Evolutionary conservation across 768 basidiomycete species (phyloP).

Genomic region (Crucibulum laeve): DNA sequence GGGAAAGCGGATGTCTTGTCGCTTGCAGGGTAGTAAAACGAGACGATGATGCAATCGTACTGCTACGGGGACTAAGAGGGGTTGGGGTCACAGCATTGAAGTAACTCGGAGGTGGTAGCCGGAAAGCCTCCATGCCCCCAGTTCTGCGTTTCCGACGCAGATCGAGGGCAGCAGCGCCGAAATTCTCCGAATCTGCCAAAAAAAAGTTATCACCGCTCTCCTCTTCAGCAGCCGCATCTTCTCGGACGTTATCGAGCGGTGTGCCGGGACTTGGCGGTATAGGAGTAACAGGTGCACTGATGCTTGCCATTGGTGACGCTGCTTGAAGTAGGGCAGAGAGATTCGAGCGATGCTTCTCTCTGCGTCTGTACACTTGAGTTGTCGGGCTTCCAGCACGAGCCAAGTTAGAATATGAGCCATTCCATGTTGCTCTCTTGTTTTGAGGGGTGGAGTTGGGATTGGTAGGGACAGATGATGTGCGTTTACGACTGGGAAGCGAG

Average conservation of each 20-base stretch:
- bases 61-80: slow-evolving; percentile 25
- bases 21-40: slow-evolving; percentile 60
- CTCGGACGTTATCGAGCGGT: slow-evolving; percentile 13
- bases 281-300: slow-evolving; percentile 25
- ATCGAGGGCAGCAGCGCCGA: slow-evolving; percentile 60
- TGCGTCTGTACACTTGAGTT: slow-evolving; percentile 34
- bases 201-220: slow-evolving; percentile 11
- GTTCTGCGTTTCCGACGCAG: slow-evolving; percentile 50
- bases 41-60: slow-evolving; percentile 41
- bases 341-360: slow-evolving; percentile 54
- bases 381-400: slow-evolving; percentile 44
- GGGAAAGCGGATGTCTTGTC: slow-evolving; percentile 62
- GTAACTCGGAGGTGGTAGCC: slow-evolving; percentile 24
- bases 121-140: slow-evolving; percentile 48
- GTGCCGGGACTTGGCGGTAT: slow-evolving; percentile 11
- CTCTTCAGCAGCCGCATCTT: slow-evolving; percentile 28
- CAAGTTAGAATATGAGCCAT: slow-evolving; percentile 55
- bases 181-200: slow-evolving; percentile 27
- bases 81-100: slow-evolving; percentile 23
- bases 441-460: slow-evolving; percentile 10
- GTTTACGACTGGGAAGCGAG: slow-evolving; percentile 26
- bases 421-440: slow-evolving; percentile 73
- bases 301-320: slow-evolving; percentile 5
- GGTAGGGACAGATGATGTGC: neutral
- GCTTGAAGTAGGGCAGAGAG: slow-evolving; percentile 41